phyloP scores from a whole-genome alignment of 1,139 yeast species.

The Debaryomycetaceae sp. region DNA sequence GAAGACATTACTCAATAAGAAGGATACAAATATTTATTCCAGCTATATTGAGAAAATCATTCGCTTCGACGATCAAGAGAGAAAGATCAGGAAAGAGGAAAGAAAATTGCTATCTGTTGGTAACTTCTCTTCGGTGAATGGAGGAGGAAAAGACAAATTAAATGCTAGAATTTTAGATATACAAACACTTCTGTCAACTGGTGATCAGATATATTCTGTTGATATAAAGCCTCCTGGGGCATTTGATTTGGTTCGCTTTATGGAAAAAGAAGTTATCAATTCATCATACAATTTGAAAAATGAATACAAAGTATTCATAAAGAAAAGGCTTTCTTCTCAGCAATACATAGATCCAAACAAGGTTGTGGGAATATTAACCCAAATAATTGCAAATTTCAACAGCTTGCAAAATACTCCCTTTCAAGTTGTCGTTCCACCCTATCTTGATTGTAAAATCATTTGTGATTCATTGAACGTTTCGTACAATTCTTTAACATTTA shows the following conservation, averaged over 20 bases:
- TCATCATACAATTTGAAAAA: constrained; percentile 15
- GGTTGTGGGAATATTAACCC: constrained; percentile 1
- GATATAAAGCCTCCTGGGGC: constrained; percentile 8
- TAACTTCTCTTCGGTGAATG: neutral
- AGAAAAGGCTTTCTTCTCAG: constrained; percentile 1
- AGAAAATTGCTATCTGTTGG: constrained; percentile 7
- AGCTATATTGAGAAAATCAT: constrained; percentile 19
- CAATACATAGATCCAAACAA: neutral
- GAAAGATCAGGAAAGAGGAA: constrained; percentile 14
- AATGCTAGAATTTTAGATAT: neutral
- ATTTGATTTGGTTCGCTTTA: constrained; percentile 5
- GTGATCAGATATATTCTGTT: constrained; percentile 8
- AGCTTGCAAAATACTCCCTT: constrained; percentile 10
- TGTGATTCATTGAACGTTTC: constrained; percentile 1
- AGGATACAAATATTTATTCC: constrained; percentile 12
- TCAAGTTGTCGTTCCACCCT: constrained; percentile 16
- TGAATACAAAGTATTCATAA: constrained; percentile 14
- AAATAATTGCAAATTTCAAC: constrained; percentile 6
- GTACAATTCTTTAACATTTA: neutral
- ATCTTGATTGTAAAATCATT: constrained; percentile 5
- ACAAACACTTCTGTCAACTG: neutral
- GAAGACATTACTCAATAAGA: constrained; percentile 5
- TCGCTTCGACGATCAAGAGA: constrained; percentile 13
- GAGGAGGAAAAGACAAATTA: neutral
- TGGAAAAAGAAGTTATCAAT: constrained; percentile 10